Percentiles rank a stretch among this genome's conserved stretches.
phyloP scores from a whole-genome alignment of 2,329 filamentous ascomycete species.

The Dactylellina drechsleri region DNA sequence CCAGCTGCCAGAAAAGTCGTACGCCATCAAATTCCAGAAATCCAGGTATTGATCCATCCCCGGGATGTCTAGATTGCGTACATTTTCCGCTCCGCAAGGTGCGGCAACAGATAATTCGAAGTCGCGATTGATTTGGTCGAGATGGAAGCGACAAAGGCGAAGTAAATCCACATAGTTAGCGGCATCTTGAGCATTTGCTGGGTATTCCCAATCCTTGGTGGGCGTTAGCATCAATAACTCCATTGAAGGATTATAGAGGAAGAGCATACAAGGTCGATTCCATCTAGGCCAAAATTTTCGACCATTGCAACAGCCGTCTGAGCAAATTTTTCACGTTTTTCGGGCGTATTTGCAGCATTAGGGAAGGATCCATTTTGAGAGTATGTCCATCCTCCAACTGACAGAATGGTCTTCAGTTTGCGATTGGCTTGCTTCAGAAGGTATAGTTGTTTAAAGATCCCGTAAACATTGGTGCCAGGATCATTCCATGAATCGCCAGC shows the following conservation, averaged over 20 bases:
- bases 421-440: conserved; percentile 79
- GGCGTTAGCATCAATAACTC: no score
- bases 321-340: conserved; percentile 74
- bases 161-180: conserved; percentile 71
- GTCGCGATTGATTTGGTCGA: conserved; percentile 66
- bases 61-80: conserved; percentile 70
- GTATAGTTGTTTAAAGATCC: conserved; percentile 80
- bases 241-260: no score
- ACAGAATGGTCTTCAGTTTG: conserved; percentile 80
- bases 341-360: conserved; percentile 70
- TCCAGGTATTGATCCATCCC: conserved; percentile 75
- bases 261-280: conserved; percentile 67
- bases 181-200: conserved; percentile 65
- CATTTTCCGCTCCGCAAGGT: conserved; percentile 65
- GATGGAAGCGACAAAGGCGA: conserved; percentile 68
- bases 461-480: conserved; percentile 71
- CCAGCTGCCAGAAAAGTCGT: conserved; percentile 88
- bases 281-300: conserved; percentile 81
- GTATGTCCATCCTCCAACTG: conserved; percentile 86
- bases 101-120: conserved; percentile 67
- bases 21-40: conserved; percentile 88
- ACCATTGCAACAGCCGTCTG: conserved; percentile 77
- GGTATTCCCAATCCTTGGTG: conserved; percentile 55
- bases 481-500: conserved; percentile 58
- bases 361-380: conserved; percentile 72